Percentiles rank a stretch among this genome's conserved stretches.
These are phyloP conservation scores for Blastobotrys illinoisensis DNA, from an alignment of 1,139 yeast genomes.

Conservation along the genomic window DNA sequence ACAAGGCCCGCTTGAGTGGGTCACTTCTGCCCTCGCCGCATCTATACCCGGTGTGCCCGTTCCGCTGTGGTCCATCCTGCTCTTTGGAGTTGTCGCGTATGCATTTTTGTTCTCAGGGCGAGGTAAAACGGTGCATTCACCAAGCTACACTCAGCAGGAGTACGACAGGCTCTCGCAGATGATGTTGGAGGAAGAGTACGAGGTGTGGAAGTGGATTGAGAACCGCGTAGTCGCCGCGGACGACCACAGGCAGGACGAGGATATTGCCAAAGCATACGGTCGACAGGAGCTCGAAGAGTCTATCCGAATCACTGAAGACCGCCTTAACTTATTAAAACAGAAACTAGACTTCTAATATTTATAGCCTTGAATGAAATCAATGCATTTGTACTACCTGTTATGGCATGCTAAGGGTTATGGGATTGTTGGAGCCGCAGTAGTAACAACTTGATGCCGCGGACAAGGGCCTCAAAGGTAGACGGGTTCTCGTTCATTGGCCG, in stretches of 20 bases:
- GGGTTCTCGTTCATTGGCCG: background rate
- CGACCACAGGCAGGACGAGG: background rate
- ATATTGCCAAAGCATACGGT: slow-evolving; percentile 26
- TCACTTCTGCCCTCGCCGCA: background rate
- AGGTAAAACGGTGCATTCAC: slow-evolving; percentile 11
- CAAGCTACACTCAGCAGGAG: slow-evolving; percentile 8
- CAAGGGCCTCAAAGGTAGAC: background rate
- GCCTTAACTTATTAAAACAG: slow-evolving; percentile 40
- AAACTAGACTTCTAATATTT: slow-evolving; percentile 10
- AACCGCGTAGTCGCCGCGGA: slow-evolving; percentile 39
- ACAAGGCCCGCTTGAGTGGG: background rate
- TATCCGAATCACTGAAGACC: slow-evolving; percentile 48
- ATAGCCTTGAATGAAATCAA: background rate
- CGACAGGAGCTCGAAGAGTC: slow-evolving; percentile 52
- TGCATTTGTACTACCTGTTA: too few species aligned
- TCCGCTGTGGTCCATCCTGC: slow-evolving; percentile 19
- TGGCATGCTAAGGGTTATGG: too few species aligned
- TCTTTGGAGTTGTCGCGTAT: slow-evolving; percentile 16
- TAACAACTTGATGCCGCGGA: background rate
- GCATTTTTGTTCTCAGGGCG: slow-evolving; percentile 22
- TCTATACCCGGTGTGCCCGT: slow-evolving; percentile 18
- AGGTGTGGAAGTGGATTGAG: slow-evolving; percentile 79
- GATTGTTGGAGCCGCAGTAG: too few species aligned
- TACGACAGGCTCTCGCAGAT: slow-evolving; percentile 12
- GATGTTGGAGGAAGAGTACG: slow-evolving; percentile 50